Evolutionary conservation across 306 rosid genomes (phyloP).

Genomic region (Pyrus betulifolia): DNA sequence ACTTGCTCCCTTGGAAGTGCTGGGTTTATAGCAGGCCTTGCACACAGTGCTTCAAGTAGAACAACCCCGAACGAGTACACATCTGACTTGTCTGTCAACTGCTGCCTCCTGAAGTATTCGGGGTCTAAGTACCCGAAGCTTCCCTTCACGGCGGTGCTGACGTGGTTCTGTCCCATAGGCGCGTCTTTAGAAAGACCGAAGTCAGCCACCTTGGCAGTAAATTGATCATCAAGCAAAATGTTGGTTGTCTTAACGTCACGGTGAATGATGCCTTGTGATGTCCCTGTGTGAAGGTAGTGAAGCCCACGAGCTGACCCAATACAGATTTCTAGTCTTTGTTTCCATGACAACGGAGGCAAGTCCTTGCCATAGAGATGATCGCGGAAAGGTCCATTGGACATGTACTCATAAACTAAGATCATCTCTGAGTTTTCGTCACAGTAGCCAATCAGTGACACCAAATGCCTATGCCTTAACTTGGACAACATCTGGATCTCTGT

Average conservation of each 20-base stretch:
- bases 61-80: constrained; percentile 51
- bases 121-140: constrained; percentile 51
- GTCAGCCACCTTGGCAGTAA: constrained; percentile 48
- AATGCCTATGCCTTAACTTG: constrained; percentile 42
- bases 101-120: constrained; percentile 44
- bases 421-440: constrained; percentile 49
- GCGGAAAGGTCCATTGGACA: constrained; percentile 52
- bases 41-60: constrained; percentile 35
- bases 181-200: constrained; percentile 41
- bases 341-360: constrained; percentile 32
- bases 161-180: constrained; percentile 40
- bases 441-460: constrained; percentile 45
- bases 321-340: constrained; percentile 38
- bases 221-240: constrained; percentile 35
- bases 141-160: constrained; percentile 45
- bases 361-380: constrained; percentile 44
- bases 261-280: constrained; percentile 47
- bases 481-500: constrained; percentile 54
- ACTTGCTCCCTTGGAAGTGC: constrained; percentile 45
- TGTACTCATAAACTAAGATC: constrained; percentile 46
- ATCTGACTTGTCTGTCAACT: constrained; percentile 43
- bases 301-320: constrained; percentile 48
- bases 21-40: constrained; percentile 38
- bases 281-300: constrained; percentile 48
- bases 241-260: constrained; percentile 48